A percentile compares a stretch with the other conserved stretches of the same genome.
Conservation (phyloP, 2,329 filamentous ascomycete species). For the Lachnellula subtilissima region DNA sequence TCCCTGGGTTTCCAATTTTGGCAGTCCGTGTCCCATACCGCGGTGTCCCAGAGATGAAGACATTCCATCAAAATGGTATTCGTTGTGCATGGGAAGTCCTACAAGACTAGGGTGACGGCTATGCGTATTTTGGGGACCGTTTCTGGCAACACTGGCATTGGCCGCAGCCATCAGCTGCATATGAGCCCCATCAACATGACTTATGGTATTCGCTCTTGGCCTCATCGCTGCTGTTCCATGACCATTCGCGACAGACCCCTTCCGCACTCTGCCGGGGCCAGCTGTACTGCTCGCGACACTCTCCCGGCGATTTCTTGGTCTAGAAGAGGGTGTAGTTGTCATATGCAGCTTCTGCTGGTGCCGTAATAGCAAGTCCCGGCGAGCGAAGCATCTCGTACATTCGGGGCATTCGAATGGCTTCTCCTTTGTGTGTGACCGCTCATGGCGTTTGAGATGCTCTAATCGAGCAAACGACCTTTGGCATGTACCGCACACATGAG, state of each 20-base stretch:
- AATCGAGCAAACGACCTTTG: conserved; percentile 87
- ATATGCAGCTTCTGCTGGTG: conserved; percentile 99
- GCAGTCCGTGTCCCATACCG: conserved; percentile 61
- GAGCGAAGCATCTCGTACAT: conserved; percentile 89
- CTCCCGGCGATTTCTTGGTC: conserved; percentile 83
- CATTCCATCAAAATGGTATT: conserved; percentile 68
- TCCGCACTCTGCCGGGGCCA: conserved; percentile 71
- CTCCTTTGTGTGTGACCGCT: conserved; percentile 93
- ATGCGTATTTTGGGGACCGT: conserved; percentile 48
- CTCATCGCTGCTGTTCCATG: conserved; percentile 60
- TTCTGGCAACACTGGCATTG: conserved; percentile 44
- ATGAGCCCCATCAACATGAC: conserved; percentile 75
- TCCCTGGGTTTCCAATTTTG: conserved; percentile 76
- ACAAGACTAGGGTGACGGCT: conserved; percentile 71
- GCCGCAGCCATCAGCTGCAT: conserved; percentile 67
- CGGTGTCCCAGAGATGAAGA: conserved; percentile 63
- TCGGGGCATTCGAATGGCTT: conserved; percentile 98
- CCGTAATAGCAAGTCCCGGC: conserved; percentile 82
- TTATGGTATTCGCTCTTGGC: conserved; percentile 92
- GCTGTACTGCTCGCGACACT: conserved; percentile 71
- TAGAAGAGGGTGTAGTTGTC: conserved; percentile 79
- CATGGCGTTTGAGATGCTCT: conserved; percentile 95
- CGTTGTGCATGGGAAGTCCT: conserved; percentile 59
- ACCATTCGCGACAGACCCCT: conserved; percentile 76
- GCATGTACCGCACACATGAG: conserved; percentile 90